Evolutionary conservation across 1,284 basidiomycete species (phyloP).

Genomic region (Cronartium quercuum): DNA sequence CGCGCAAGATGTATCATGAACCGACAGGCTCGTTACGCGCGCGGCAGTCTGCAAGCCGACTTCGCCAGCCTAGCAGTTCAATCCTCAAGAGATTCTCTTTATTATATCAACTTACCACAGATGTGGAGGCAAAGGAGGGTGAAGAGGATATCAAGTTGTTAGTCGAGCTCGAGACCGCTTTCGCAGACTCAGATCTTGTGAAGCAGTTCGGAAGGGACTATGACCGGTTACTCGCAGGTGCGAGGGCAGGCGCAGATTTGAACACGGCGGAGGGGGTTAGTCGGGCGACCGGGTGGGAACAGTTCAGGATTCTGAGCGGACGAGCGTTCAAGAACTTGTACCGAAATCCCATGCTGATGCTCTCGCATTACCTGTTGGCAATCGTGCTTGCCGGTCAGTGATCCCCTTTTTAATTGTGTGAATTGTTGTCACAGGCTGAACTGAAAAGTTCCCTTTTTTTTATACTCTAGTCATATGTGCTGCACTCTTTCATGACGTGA

Average conservation of each 20-base stretch:
- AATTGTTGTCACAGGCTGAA: slow-evolving; percentile 60
- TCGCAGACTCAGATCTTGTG: slow-evolving; percentile 63
- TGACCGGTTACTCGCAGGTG: slow-evolving; percentile 47
- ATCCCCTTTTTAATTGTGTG: slow-evolving; percentile 53
- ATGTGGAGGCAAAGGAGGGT: not conserved
- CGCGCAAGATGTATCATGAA: slow-evolving; percentile 2
- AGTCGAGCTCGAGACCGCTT: slow-evolving; percentile 66
- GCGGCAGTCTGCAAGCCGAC: not conserved
- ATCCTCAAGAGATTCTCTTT: not conserved
- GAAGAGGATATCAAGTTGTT: slow-evolving; percentile 48
- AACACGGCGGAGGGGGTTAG: not conserved
- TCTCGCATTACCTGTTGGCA: slow-evolving; percentile 80
- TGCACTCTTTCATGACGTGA: slow-evolving; percentile 32
- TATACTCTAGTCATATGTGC: slow-evolving; percentile 41
- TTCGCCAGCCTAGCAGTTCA: not conserved
- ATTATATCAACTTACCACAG: not conserved
- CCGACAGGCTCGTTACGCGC: not conserved
- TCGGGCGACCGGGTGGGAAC: slow-evolving; percentile 75
- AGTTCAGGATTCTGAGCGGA: slow-evolving; percentile 86
- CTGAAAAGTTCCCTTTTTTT: slow-evolving; percentile 60
- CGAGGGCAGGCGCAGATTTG: slow-evolving; percentile 7
- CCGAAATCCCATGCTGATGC: slow-evolving; percentile 82
- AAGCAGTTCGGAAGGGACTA: slow-evolving; percentile 62
- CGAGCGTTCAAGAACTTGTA: slow-evolving; percentile 92
- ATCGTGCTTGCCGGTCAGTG: slow-evolving; percentile 70